Percentiles rank a stretch among this genome's conserved stretches.
These are phyloP conservation scores for Sphaerostilbella broomeana DNA, from an alignment of 2,329 filamentous ascomycete genomes.

Conservation along the genomic window DNA sequence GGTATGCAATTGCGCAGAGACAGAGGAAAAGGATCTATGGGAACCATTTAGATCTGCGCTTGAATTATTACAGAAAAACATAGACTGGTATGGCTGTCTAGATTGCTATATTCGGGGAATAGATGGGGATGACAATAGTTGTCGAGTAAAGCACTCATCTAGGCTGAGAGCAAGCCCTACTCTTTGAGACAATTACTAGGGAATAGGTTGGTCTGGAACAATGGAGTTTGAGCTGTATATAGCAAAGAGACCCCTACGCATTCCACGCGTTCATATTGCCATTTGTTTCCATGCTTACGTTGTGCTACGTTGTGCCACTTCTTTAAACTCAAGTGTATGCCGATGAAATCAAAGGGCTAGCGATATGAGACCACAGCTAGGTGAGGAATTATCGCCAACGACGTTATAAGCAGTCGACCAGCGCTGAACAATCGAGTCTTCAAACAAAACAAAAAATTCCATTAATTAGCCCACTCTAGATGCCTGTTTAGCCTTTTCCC, in stretches of 20 bases:
- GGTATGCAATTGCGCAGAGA: neutral
- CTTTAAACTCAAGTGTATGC: too few species aligned
- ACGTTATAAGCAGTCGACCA: too few species aligned
- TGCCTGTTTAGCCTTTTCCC: constrained; percentile 14
- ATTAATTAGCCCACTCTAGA: too few species aligned
- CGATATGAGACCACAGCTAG: too few species aligned
- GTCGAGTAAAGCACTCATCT: neutral
- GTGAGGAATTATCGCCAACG: too few species aligned
- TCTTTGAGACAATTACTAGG: neutral
- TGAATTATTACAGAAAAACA: neutral
- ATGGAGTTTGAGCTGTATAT: neutral
- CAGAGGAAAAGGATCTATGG: neutral
- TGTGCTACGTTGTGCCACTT: too few species aligned
- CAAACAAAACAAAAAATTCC: too few species aligned
- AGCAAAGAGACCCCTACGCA: too few species aligned
- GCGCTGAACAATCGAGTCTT: too few species aligned
- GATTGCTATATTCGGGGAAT: neutral
- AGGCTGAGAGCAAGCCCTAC: neutral
- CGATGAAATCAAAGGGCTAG: too few species aligned
- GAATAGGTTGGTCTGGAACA: neutral
- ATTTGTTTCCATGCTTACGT: too few species aligned
- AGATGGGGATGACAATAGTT: neutral
- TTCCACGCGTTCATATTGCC: too few species aligned
- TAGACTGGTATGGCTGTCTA: neutral
- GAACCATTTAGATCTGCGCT: neutral